Evolutionary conservation across 768 basidiomycete species (phyloP), one percentile per base, ranked within the genome.

Genomic region (Leccinum rimulosum): DNA sequence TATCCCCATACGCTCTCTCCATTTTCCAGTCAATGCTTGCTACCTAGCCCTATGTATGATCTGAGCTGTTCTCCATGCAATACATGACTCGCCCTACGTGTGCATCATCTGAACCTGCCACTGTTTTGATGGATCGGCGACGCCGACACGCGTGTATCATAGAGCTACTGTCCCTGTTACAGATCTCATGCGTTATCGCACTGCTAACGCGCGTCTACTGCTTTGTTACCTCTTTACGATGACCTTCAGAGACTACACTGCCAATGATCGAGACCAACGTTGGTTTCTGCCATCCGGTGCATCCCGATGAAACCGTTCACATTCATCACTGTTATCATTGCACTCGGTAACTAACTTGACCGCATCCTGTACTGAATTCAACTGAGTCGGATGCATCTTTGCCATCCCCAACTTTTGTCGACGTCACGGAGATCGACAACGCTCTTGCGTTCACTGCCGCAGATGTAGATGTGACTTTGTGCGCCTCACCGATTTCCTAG

Each of bases 201-300:
- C 47, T 49, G 27, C 54, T 38, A 8, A 49, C 48, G 49, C 50
- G 27, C 28, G 17, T 38, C 55, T 58, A 36, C 55, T 40, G 22
- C 56, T 58, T 38, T 19, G 43, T 36, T 57, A 38, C 49, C 54
- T 50, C 56, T 36, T 56, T 51, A 19, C 40, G 40, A 17, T 38
- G 35, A 2, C 31, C 22, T 54, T 38, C 43, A 47, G 35, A 52
- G 48, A 48, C 36, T 48, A 36, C 61, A 62, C 60, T n/a, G 63
- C 66, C 66, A 54, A 38, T 58, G 62, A 63, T 68, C 56, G 57
- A 56, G 57, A 52, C 63, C 43, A 53, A 19, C 52, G 22, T 64
- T 52, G 51, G 63, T 43, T 31, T 45, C 14, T 35, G 49, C 43
- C 52, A 48, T 59, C 64, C 58, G 48, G 61, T 60, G 56, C 56